These are phyloP conservation scores for Ormosia emarginata DNA, from an alignment of 306 rosid species.

Conservation along the genomic window DNA sequence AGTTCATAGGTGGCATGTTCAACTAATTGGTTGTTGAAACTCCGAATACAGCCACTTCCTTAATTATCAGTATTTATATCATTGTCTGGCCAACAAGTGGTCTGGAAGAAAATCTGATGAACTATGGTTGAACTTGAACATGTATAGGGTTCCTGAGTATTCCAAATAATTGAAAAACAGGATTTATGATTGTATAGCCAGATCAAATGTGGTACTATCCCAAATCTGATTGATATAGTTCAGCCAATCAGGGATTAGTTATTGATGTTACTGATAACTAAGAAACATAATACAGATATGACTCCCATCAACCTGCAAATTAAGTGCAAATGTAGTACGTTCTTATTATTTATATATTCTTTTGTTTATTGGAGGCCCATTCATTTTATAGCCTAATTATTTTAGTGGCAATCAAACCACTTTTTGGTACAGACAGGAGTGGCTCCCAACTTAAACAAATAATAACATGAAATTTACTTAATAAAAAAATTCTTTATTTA, in stretches of 20 bases:
- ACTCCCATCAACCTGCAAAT: neutral
- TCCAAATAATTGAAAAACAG: neutral
- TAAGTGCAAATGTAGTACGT: neutral
- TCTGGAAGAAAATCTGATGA: neutral
- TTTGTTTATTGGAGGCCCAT: neutral
- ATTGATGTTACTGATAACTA: neutral
- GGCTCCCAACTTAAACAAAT: neutral
- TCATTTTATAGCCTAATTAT: neutral
- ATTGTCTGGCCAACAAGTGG: neutral
- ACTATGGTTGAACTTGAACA: neutral
- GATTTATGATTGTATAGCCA: neutral
- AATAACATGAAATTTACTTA: too few species aligned
- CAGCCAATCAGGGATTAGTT: neutral
- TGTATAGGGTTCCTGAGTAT: neutral
- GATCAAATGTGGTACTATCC: neutral
- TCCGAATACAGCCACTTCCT: constrained; percentile 5
- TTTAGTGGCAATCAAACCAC: neutral
- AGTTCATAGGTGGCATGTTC: neutral
- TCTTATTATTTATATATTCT: neutral
- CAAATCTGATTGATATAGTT: neutral
- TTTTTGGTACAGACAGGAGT: neutral
- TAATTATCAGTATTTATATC: neutral
- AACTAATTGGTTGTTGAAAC: neutral
- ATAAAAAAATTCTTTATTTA: too few species aligned
- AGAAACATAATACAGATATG: constrained; percentile 10